A percentile compares a stretch with the other conserved stretches of the same genome.
Evolutionary conservation across 2,329 filamentous ascomycete genomes (phyloP).

Genomic region (Fusarium hainanense): DNA sequence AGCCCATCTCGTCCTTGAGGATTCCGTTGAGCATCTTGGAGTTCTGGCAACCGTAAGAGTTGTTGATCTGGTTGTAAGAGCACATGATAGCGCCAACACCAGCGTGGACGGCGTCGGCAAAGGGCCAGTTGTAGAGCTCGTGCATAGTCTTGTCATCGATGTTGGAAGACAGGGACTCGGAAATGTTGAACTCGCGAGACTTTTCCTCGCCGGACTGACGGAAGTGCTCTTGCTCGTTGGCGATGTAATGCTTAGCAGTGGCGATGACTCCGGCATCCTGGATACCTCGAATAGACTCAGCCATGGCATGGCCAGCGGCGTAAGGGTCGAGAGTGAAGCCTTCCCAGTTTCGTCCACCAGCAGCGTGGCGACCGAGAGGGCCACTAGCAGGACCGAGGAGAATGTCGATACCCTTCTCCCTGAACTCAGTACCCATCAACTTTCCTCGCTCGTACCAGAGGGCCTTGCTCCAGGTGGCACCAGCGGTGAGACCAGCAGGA

Average conservation of each 20-base stretch:
- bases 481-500: slow-evolving; percentile 80
- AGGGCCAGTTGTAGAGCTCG: slow-evolving; percentile 83
- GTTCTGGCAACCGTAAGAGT: slow-evolving; percentile 84
- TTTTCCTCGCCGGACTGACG: slow-evolving; percentile 69
- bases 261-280: slow-evolving; percentile 86
- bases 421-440: slow-evolving; percentile 70
- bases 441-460: slow-evolving; percentile 68
- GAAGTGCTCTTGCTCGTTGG: slow-evolving; percentile 84
- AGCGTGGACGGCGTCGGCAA: slow-evolving; percentile 76
- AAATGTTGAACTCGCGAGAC: slow-evolving; percentile 67
- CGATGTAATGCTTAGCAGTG: slow-evolving; percentile 81
- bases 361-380: slow-evolving; percentile 59
- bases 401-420: slow-evolving; percentile 80
- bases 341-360: slow-evolving; percentile 71
- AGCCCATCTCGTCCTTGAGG: slow-evolving; percentile 82
- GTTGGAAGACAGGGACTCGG: slow-evolving; percentile 69
- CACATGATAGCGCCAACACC: slow-evolving; percentile 74
- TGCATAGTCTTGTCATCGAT: slow-evolving; percentile 80
- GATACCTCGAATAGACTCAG: slow-evolving; percentile 80
- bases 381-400: slow-evolving; percentile 66
- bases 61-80: slow-evolving; percentile 83
- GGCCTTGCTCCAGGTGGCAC: slow-evolving; percentile 82
- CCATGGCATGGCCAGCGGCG: slow-evolving; percentile 77
- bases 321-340: slow-evolving; percentile 78
- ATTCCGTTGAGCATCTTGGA: slow-evolving; percentile 79